A percentile compares a stretch with the other conserved stretches of the same genome.
Conservation (phyloP, 2,329 filamentous ascomycete species). For the Penicillium polonicum region DNA sequence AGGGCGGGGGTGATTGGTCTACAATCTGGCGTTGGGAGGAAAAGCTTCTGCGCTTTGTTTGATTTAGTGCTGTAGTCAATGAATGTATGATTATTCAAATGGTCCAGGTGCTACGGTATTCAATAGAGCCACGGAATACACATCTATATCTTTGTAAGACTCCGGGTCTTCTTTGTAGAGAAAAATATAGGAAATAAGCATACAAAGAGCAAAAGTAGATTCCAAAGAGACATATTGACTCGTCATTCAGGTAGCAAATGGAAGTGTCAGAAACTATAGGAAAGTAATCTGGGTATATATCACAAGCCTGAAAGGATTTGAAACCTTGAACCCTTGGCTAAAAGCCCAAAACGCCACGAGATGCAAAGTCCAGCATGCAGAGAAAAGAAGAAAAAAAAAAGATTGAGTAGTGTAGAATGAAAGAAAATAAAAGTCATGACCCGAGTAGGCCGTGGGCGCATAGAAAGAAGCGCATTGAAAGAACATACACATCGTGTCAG, state of each 20-base stretch:
- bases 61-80: not conserved
- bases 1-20: not conserved
- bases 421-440: not conserved
- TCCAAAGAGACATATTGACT: not conserved
- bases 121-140: not conserved
- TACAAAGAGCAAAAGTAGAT: not conserved
- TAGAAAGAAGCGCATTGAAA: not conserved
- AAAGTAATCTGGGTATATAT: conserved; percentile 11
- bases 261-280: not conserved
- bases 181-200: not conserved
- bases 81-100: not conserved
- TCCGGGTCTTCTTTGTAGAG: too few species aligned
- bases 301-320: conserved; percentile 1
- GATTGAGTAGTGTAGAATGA: not conserved
- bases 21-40: not conserved
- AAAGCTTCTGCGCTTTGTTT: not conserved
- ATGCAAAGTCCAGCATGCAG: conserved; percentile 13
- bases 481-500: conserved; percentile 8
- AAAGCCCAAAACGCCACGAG: conserved; percentile 8
- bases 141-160: not conserved
- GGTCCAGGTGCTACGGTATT: not conserved
- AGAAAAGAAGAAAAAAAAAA: not conserved
- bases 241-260: not conserved
- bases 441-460: not conserved
- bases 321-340: not conserved